phyloP scores from a whole-genome alignment of 2,329 filamentous ascomycete species.

The Chaetomium sp. region DNA sequence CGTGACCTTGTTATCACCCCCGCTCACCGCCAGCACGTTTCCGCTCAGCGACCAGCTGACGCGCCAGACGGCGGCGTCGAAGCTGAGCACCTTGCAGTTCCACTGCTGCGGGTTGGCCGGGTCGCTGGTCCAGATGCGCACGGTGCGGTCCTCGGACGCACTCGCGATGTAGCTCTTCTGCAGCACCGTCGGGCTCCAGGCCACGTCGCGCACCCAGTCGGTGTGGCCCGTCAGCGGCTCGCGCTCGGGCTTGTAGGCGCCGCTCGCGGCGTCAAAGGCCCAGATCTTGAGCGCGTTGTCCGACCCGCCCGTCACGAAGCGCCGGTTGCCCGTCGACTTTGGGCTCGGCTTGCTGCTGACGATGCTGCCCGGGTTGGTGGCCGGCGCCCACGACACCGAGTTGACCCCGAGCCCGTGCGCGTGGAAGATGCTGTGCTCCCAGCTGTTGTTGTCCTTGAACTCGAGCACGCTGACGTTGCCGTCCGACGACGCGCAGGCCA shows the following conservation, averaged over 20 bases:
- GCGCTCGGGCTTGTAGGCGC: slow-evolving; percentile 63
- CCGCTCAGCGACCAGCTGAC: slow-evolving; percentile 98
- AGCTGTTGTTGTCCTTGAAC: slow-evolving; percentile 93
- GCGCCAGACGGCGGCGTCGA: slow-evolving; percentile 89
- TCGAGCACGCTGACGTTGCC: slow-evolving; percentile 92
- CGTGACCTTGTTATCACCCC: slow-evolving; percentile 93
- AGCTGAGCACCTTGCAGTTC: slow-evolving; percentile 81
- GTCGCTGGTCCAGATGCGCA: slow-evolving; percentile 92
- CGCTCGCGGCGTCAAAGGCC: slow-evolving; percentile 69
- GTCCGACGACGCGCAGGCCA: slow-evolving; percentile 92
- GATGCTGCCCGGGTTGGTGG: slow-evolving; percentile 79
- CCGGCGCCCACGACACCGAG: slow-evolving; percentile 92
- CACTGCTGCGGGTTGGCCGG: slow-evolving; percentile 69
- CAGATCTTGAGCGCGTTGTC: slow-evolving; percentile 95
- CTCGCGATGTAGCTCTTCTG: slow-evolving; percentile 97
- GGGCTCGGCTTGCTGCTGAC: slow-evolving; percentile 69
- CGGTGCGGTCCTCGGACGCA: slow-evolving; percentile 94
- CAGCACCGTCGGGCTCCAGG: slow-evolving; percentile 93
- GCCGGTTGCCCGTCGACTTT: slow-evolving; percentile 65
- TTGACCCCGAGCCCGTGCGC: slow-evolving; percentile 95
- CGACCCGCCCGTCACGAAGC: slow-evolving; percentile 92
- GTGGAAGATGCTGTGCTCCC: slow-evolving; percentile 85
- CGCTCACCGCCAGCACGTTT: slow-evolving; percentile 91
- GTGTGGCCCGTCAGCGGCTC: slow-evolving; percentile 76
- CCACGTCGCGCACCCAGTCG: slow-evolving; percentile 97